Base-by-base conservation (phyloP, 73 alveolate genomes). In the Breviolum minutum region DNA sequence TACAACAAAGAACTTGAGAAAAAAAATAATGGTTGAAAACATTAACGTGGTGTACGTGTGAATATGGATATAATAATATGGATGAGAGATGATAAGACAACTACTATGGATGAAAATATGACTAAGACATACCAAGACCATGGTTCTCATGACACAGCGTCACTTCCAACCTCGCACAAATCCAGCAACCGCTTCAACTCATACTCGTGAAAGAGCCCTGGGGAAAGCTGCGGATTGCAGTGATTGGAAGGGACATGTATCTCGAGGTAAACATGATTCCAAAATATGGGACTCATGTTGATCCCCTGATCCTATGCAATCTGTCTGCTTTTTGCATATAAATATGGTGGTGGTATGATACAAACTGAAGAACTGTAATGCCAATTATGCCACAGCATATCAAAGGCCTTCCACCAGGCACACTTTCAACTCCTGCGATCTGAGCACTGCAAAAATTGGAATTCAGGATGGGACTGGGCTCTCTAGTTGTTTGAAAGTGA, bases 391-490 rank as follows among this genome's bases (percentile, higher is more conserved):
- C 81, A 71, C 81, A n/a, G n/a, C n/a, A n/a, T n/a, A 71, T 8
- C 81, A 71, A 71, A 12, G 26, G 63, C 95, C 95, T 88, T 88
- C 95, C 95, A 88, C 95, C 19, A 88, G 95, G 68, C 70, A 66
- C 40, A 88, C 95, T 10, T 88, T 76, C 85, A 88, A 69, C 95
- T 88, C 95, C 95, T 88, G 85, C 63, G 48, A 9, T 0, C 81
- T 3, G 8, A 20, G 26, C 81, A 71, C 81, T 40, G 54, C 54
- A 40, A 40, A 40, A 40, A 40, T 40, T 40, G 54, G 54, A 40
- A 40, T 40, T 40, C 54, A 40, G 54, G 54, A 40, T 40, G 54
- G 5, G 54, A 40, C 54, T 40, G 54, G 54, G 54, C 54, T 40
- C 54, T 40, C 5, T 3, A 40, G 54, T 40, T 40, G 54, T 3